phyloP scores from a whole-genome alignment of 176 grass and related monocot genomes.

The Olyra latifolia region DNA sequence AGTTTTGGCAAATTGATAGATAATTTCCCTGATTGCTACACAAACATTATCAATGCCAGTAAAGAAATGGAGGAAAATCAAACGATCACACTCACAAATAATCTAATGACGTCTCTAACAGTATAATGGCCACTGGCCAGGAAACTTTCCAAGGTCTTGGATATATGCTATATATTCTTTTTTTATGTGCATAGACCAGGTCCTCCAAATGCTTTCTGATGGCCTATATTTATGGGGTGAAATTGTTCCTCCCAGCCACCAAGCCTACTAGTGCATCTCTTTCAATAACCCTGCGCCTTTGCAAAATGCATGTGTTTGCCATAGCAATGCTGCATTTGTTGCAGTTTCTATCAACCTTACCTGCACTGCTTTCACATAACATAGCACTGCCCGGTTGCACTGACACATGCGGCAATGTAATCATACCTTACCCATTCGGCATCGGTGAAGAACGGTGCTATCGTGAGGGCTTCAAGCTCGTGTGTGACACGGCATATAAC shows the following conservation, averaged over 20 bases:
- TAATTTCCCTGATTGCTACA: not conserved
- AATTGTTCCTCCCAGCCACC: not conserved
- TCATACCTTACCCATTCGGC: conserved; percentile 9
- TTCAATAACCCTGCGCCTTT: not conserved
- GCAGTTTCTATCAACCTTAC: not conserved
- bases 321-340: not conserved
- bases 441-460: not conserved
- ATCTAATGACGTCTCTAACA: not conserved
- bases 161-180: not conserved
- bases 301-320: not conserved
- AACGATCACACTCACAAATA: no score
- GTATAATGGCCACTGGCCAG: not conserved
- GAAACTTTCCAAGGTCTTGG: not conserved
- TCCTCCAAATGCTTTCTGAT: not conserved
- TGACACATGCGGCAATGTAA: conserved; percentile 11
- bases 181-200: not conserved
- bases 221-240: not conserved
- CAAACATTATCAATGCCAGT: not conserved
- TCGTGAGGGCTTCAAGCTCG: not conserved
- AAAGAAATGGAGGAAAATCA: not conserved
- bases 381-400: not conserved
- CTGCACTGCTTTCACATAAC: not conserved
- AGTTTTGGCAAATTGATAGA: not conserved
- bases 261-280: not conserved
- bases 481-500: not conserved